phyloP scores from a whole-genome alignment of 176 grass and related monocot species.

The Paspalum notatum region DNA sequence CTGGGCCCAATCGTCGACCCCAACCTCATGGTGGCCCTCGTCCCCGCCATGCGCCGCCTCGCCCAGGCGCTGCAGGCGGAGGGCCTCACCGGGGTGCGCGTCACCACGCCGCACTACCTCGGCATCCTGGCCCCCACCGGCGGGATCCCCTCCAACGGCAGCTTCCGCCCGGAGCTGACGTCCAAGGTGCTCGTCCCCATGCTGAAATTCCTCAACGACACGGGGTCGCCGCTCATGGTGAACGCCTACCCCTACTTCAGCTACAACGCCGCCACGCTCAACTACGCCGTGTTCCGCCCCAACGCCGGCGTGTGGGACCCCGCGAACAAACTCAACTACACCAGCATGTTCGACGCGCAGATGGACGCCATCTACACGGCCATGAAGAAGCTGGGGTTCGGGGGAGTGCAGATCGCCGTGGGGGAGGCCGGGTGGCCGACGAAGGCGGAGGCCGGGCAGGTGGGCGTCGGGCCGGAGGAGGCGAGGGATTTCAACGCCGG shows the following conservation, averaged over 20 bases:
- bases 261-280: constrained; percentile 52
- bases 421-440: constrained; percentile 91
- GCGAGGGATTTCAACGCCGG: constrained; percentile 73
- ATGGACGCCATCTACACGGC: constrained; percentile 79
- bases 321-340: constrained; percentile 68
- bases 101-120: constrained; percentile 82
- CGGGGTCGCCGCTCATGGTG: constrained; percentile 58
- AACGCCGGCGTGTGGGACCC: constrained; percentile 64
- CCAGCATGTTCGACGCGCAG: constrained; percentile 86
- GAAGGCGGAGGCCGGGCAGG: constrained; percentile 57
- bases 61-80: constrained; percentile 48
- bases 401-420: constrained; percentile 69
- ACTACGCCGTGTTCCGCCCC: constrained; percentile 76
- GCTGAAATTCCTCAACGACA: constrained; percentile 75
- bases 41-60: constrained; percentile 71
- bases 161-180: constrained; percentile 50
- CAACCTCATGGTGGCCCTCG: constrained; percentile 48
- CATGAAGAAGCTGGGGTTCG: constrained; percentile 64
- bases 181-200: constrained; percentile 60
- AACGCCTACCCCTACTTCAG: constrained; percentile 96
- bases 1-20: constrained; percentile 44
- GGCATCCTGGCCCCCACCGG: constrained; percentile 68
- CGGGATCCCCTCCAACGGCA: constrained; percentile 59
- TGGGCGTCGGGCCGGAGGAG: constrained; percentile 69
- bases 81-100: constrained; percentile 39